Percentiles rank a stretch among this genome's conserved stretches.
Evolutionary conservation across 139 green algal genomes (phyloP).

Genomic region (Chlorella sorokiniana): DNA sequence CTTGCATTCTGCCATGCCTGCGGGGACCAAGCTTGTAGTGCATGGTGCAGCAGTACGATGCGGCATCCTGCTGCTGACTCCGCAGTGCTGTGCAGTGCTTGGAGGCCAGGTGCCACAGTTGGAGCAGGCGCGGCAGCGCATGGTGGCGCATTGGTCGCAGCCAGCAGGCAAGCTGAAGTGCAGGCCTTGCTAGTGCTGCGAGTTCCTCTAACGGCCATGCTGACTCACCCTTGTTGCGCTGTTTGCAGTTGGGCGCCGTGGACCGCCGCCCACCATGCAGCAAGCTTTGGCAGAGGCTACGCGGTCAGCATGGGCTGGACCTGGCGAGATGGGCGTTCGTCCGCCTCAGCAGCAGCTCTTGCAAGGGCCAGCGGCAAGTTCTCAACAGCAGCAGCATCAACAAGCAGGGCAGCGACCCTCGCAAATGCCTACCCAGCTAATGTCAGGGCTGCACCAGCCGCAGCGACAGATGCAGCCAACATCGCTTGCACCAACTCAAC

Average conservation of each 20-base stretch:
- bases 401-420: background rate
- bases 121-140: slow-evolving; percentile 45
- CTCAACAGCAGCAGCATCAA: slow-evolving; percentile 23
- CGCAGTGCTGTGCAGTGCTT: slow-evolving; percentile 62
- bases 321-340: background rate
- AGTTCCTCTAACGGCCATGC: too few species aligned
- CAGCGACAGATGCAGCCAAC: background rate
- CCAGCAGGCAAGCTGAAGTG: slow-evolving; percentile 44
- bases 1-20: slow-evolving; percentile 37
- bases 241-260: slow-evolving; percentile 22
- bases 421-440: too few species aligned
- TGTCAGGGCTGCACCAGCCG: background rate
- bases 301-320: background rate
- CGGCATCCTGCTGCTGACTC: slow-evolving; percentile 71
- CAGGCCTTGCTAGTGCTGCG: too few species aligned
- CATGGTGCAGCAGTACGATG: slow-evolving; percentile 49
- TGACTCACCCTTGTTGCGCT: background rate
- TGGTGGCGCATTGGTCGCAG: slow-evolving; percentile 48
- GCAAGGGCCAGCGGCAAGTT: background rate
- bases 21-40: slow-evolving; percentile 61
- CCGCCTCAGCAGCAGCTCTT: slow-evolving; percentile 17
- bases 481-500: background rate
- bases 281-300: background rate
- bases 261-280: slow-evolving; percentile 27
- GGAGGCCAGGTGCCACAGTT: slow-evolving; percentile 62